A percentile compares a stretch with the other conserved stretches of the same genome.
phyloP scores from a whole-genome alignment of 129 eudicot genomes.

The Escallonia herrerae region DNA sequence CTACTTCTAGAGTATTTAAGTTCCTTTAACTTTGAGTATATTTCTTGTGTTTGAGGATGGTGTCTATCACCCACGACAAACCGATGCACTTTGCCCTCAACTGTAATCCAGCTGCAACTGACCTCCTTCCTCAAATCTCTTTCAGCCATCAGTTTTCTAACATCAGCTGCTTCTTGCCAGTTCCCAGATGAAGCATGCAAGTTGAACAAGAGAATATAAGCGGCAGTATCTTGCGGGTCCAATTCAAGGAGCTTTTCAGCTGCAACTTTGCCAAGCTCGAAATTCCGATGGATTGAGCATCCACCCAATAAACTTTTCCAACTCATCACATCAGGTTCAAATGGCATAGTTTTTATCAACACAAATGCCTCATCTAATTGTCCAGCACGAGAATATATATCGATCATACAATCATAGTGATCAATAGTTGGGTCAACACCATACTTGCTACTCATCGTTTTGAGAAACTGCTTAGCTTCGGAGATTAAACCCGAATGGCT shows the following conservation, averaged over 20 bases:
- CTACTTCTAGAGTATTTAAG: neutral
- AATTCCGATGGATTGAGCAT: constrained; percentile 25
- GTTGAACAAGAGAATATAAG: constrained; percentile 24
- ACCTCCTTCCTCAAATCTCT: constrained; percentile 18
- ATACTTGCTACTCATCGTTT: constrained; percentile 15
- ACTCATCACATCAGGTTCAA: constrained; percentile 21
- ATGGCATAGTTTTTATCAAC: constrained; percentile 19
- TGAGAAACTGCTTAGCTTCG: constrained; percentile 9
- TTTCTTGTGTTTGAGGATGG: constrained; percentile 23
- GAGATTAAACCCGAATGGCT: constrained; percentile 23
- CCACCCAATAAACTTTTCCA: constrained; percentile 32
- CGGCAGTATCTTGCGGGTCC: constrained; percentile 21
- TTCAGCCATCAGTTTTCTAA: constrained; percentile 23
- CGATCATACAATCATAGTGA: constrained; percentile 34
- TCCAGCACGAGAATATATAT: constrained; percentile 29
- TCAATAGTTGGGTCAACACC: constrained; percentile 19
- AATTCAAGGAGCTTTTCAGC: constrained; percentile 25
- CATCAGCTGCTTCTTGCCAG: constrained; percentile 21
- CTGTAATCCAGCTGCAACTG: constrained; percentile 30
- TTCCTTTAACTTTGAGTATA: constrained; percentile 24
- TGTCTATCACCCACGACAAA: constrained; percentile 24
- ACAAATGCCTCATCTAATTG: constrained; percentile 12
- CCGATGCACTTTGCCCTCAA: constrained; percentile 15
- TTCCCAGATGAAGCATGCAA: constrained; percentile 15
- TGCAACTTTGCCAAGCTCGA: constrained; percentile 29